A percentile compares a stretch with the other conserved stretches of the same genome.
Conservation (phyloP, 352 stramenopile genomes). For the Phytophthora chlamydospora region DNA sequence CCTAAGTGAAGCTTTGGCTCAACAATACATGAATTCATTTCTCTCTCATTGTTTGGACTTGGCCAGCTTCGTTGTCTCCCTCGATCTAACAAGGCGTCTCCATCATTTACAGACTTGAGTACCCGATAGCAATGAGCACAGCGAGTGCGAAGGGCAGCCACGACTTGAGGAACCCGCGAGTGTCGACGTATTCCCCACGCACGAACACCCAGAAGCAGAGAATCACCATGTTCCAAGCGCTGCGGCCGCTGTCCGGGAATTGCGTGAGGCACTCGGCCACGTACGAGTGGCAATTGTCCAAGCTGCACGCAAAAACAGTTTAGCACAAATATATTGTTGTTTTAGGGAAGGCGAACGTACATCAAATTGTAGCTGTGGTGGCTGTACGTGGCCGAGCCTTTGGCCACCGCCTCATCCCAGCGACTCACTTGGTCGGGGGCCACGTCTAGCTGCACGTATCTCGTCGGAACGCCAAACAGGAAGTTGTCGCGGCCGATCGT, state of each 20-base stretch:
- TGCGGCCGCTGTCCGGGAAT: slow-evolving; percentile 46
- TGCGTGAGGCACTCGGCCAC: slow-evolving; percentile 79
- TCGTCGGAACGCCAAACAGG: slow-evolving; percentile 84
- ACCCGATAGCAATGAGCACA: slow-evolving; percentile 12
- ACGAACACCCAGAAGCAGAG: slow-evolving; percentile 80
- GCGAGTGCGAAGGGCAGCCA: slow-evolving; percentile 32
- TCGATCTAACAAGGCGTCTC: background rate
- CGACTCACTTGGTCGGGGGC: slow-evolving; percentile 46
- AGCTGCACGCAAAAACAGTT: slow-evolving; percentile 37
- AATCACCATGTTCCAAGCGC: slow-evolving; percentile 74
- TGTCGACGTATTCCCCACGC: slow-evolving; percentile 54
- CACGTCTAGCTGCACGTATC: slow-evolving; percentile 82
- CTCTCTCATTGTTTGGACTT: background rate
- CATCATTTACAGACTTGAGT: slow-evolving; percentile 7
- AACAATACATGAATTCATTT: slow-evolving; percentile 16
- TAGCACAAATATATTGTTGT: background rate
- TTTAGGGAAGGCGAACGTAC: slow-evolving; percentile 25
- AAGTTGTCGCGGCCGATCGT: slow-evolving; percentile 88
- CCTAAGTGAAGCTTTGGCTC: slow-evolving; percentile 11
- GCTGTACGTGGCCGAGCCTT: slow-evolving; percentile 90
- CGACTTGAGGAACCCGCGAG: slow-evolving; percentile 32
- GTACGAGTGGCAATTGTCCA: slow-evolving; percentile 97
- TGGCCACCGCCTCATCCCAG: slow-evolving; percentile 90
- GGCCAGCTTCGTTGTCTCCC: too few species aligned
- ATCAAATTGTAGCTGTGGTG: slow-evolving; percentile 95